Evolutionary conservation across 176 grass and related monocot species (phyloP).

Genomic region (Eremochloa ophiuroides): DNA sequence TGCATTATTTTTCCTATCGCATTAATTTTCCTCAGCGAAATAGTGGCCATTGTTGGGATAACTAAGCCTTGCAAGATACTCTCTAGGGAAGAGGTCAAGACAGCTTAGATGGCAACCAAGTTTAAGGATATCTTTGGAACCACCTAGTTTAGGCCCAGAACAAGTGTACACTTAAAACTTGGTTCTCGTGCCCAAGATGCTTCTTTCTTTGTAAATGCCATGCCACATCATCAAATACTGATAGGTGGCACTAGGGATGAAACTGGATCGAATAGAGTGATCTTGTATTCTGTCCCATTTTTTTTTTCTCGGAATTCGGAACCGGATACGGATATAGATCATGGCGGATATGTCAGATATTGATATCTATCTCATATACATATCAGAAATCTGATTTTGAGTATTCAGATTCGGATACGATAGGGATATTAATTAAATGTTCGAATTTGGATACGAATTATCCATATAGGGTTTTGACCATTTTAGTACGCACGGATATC

Average conservation of each 20-base stretch:
- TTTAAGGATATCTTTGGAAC: too few relatives aligned
- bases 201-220: neutral
- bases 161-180: neutral
- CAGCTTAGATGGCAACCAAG: neutral
- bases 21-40: neutral
- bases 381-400: neutral
- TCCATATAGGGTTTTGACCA: neutral
- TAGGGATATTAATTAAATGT: neutral
- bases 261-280: neutral
- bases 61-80: neutral
- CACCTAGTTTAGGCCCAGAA: neutral
- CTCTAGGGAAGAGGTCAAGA: neutral
- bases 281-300: neutral
- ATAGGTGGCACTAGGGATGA: neutral
- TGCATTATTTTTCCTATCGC: neutral
- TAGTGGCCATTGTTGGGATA: neutral
- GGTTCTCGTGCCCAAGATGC: neutral
- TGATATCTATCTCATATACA: neutral
- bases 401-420: neutral
- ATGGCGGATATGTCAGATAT: neutral
- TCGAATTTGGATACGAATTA: neutral
- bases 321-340: neutral
- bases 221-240: neutral
- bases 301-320: neutral
- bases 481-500: neutral